These are phyloP conservation scores for Botrytis galanthina DNA, from an alignment of 2,329 filamentous ascomycete genomes.

Conservation along the genomic window DNA sequence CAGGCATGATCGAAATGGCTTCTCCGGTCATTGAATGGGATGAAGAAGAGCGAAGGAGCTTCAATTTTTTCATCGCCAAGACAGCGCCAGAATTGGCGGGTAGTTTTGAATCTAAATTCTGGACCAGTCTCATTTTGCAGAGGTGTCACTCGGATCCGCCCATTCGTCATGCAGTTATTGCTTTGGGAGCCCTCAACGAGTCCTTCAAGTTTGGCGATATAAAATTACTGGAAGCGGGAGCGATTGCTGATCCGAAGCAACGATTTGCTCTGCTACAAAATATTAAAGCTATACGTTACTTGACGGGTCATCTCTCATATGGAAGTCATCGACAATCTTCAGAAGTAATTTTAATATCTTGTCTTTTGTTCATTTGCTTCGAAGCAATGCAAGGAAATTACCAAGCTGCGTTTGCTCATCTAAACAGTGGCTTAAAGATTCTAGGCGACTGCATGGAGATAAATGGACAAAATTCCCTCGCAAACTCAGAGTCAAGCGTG, in stretches of 20 bases:
- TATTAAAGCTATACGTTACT: slow-evolving; percentile 37
- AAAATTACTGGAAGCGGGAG: slow-evolving; percentile 1
- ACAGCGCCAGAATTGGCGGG: slow-evolving; percentile 32
- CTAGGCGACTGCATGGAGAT: slow-evolving; percentile 10
- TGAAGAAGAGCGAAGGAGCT: slow-evolving; percentile 19
- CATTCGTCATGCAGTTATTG: slow-evolving; percentile 29
- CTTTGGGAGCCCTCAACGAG: slow-evolving; percentile 28
- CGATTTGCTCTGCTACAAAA: slow-evolving; percentile 38
- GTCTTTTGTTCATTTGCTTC: slow-evolving; percentile 28
- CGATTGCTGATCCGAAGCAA: slow-evolving; percentile 35
- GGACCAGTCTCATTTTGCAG: slow-evolving; percentile 30
- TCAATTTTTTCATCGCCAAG: slow-evolving; percentile 31
- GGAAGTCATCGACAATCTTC: neutral
- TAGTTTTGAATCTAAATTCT: slow-evolving; percentile 31
- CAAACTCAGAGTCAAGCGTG: neutral
- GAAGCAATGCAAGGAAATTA: slow-evolving; percentile 27
- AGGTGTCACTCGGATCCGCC: slow-evolving; percentile 29
- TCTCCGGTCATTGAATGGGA: neutral
- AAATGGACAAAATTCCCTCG: neutral
- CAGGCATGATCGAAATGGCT: neutral
- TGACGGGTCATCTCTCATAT: slow-evolving; percentile 43
- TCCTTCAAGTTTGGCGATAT: slow-evolving; percentile 20
- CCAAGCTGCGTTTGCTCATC: slow-evolving; percentile 25
- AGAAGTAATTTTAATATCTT: slow-evolving; percentile 23
- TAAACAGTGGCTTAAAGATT: slow-evolving; percentile 26